Conservation (phyloP, 1,284 basidiomycete genomes). For the Trametes pubescens region DNA sequence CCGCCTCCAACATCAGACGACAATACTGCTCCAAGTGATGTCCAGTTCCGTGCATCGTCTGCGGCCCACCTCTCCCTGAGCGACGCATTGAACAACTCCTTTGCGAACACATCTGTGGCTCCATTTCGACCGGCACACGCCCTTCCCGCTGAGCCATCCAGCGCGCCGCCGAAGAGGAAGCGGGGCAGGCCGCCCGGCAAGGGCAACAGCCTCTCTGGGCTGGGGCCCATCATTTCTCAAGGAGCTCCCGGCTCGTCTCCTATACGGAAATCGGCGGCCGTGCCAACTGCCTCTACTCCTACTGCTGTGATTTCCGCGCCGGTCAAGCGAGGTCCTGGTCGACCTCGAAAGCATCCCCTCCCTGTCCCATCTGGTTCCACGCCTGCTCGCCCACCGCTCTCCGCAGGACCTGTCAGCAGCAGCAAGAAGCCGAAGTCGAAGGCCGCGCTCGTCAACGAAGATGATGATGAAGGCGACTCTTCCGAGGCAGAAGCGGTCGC, state of each 20-base stretch:
- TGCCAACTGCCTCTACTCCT: not conserved
- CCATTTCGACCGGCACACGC: not conserved
- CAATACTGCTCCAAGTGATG: not conserved
- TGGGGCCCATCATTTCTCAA: constrained; percentile 1
- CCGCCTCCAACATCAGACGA: constrained; percentile 24
- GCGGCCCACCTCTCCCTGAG: constrained; percentile 3
- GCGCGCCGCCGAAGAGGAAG: constrained; percentile 7
- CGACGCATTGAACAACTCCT: constrained; percentile 26
- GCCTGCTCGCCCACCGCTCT: not conserved
- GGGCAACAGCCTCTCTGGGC: constrained; percentile 2
- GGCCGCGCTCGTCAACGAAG: not conserved
- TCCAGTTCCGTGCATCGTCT: not conserved
- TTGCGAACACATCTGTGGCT: not conserved
- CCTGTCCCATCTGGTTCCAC: not conserved
- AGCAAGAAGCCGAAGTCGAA: not conserved
- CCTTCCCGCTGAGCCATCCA: not conserved
- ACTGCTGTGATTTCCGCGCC: not conserved
- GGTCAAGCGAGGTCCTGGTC: constrained; percentile 17
- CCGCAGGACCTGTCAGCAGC: not conserved
- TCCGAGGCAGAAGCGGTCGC: constrained; percentile 9
- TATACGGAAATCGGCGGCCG: not conserved
- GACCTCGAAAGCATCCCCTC: constrained; percentile 23
- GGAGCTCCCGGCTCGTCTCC: not conserved
- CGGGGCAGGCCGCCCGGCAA: constrained; percentile 20
- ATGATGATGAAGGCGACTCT: not conserved